Evolutionary conservation across 768 basidiomycete genomes (phyloP), one percentile per base, ranked within the genome.

Genomic region (Kwoniella newhampshirensis): DNA sequence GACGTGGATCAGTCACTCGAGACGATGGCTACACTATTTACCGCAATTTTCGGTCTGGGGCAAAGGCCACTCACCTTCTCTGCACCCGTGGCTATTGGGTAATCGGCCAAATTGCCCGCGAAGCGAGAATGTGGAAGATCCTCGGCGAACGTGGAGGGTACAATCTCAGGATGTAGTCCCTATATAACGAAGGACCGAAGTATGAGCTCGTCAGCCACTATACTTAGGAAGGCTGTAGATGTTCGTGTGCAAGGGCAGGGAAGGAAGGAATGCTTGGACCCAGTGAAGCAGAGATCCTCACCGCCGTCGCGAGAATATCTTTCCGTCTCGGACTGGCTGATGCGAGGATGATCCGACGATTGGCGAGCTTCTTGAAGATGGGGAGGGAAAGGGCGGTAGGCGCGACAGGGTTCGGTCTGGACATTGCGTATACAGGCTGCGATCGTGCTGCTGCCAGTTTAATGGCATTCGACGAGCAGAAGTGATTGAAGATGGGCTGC

Each of bases 321-420:
- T 83, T 85, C 67, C 92, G 81, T 63, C 92, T 81, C 1, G 91
- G 89, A 65, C 89, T 92, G 54, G 84, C 85, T 4, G 91, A 94
- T 0, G 92, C 92, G 1, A 97, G 81, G 2, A 96, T 78, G 44
- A 97, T 82, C 2, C 88, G 81, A 71, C 91, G 92, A 20, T 83
- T 85, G 36, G 80, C 71, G 1, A 96, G 81, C 71, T 86, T 88
- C 65, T 85, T 79, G 41, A 78, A 74, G 37, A 73, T 71, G 1
- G 76, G 76, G 18, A 77, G 52, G 12, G 53, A 41, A 2, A 78
- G 63, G 1, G 78, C 77, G 18, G 62, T 54, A 5, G 67, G 51
- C n/a, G 66, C 62, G 30, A 77, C 73, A n/a, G 66, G 54, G 25
- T 66, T 62, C 5, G 66, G 63, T 21, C 62, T 51, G 7, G 49